Evolutionary conservation across 2,329 filamentous ascomycete species (phyloP), one percentile per base, ranked within the genome.

Genomic region (Pseudopithomyces chartarum): DNA sequence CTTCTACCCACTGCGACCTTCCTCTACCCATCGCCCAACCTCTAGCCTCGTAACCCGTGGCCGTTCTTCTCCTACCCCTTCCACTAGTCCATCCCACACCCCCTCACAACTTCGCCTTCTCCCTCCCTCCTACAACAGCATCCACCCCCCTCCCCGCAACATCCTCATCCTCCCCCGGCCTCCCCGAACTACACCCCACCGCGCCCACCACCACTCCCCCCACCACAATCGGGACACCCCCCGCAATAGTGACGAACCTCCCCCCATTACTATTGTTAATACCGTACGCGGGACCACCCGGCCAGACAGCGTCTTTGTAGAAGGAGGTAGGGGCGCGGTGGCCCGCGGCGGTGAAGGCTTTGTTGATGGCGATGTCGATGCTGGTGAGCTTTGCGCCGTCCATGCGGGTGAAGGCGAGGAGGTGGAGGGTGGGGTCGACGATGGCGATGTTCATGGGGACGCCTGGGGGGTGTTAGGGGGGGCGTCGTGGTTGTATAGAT

Each of bases 341-440:
- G 15, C 83, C 83, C 1, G 83, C 81, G 3, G 83, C 83, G 2
- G 83, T 85, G 66, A 84, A 85, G 15, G 83, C 83, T 60, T 85
- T 84, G 47, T 88, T 86, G 13, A 90, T 88, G 0, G 85, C 82
- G 67, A 89, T 82, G 70, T 85, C 84, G 60, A 87, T 83, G 3
- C 84, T 79, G n/a, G 80, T 82, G 13, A 81, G 63, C 60, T 82
- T 82, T 19, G 80, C 79, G 56, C 71, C 74, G 60, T 80, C 79
- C 78, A 81, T 81, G 63, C 80, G 78, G 17, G 68, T 69, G 67
- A 82, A 82, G 61, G 77, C 75, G 33, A 82, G 70, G 40, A 82
- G 76, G 55, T 81, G 78, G 36, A 77, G 75, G 29, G 76, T 73
- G 29, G 71, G 63, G 65, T 82, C 80, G 54, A 81, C 76, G 54